Conservation (phyloP, 306 rosid genomes). For the Oxytropis ochrocephala region DNA sequence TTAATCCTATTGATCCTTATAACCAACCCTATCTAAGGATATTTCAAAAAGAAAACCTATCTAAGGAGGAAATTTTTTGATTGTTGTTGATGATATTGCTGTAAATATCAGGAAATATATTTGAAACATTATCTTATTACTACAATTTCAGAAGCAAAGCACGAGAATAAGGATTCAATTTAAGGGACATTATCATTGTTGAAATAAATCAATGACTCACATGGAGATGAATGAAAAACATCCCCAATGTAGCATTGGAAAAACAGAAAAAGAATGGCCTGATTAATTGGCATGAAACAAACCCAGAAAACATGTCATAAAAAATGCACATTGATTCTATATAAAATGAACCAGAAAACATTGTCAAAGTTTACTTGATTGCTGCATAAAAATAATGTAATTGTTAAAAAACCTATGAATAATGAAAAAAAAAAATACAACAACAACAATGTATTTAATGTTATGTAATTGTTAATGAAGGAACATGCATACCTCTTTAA, state of each 20-base stretch:
- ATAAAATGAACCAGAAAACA: not conserved
- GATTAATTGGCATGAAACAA: not conserved
- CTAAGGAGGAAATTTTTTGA: not conserved
- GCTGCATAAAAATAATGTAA: no score
- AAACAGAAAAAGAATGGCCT: not conserved
- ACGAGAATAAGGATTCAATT: not conserved
- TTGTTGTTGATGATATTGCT: not conserved
- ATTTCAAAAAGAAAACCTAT: no score
- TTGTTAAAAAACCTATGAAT: not conserved
- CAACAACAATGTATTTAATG: not conserved
- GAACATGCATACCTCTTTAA: constrained; percentile 30
- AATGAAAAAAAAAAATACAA: not conserved
- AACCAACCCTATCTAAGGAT: not conserved
- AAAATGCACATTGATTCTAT: not conserved
- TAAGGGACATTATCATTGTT: not conserved
- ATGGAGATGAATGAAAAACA: not conserved
- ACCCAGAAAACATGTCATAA: not conserved
- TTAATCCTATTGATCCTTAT: no score
- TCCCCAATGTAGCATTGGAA: not conserved
- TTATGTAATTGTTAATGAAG: not conserved
- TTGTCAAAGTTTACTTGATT: not conserved
- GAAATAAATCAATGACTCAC: not conserved
- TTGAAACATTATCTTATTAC: not conserved
- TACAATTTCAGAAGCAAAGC: not conserved
- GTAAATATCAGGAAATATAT: not conserved